Evolutionary conservation across 192 early-diverging fungal genomes (phyloP), one percentile per base, ranked within the genome.

Genomic region (Neocallimastix lanati): DNA sequence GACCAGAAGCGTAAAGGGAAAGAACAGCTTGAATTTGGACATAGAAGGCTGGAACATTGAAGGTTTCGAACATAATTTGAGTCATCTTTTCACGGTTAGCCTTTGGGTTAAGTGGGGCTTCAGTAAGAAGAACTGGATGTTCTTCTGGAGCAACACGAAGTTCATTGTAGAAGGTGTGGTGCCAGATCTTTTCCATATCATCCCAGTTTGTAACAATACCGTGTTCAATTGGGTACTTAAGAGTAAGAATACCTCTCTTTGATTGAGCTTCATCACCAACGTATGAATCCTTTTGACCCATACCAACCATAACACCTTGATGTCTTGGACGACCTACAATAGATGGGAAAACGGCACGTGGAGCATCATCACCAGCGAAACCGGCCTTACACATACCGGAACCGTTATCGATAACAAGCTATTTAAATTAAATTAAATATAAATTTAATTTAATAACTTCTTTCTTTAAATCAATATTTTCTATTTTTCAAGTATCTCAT

Each of bases 61-160:
- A 98, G 82, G 95, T 94, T 90, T 98, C 97, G 83, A 98, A 99
- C 96, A 97, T 97, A 85, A 99, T 96, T 88, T 99, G 95, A 81
- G 94, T 94, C 96, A 97, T 98, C 92, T 96, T 96, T 85, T 97
- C 96, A 84, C 97, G 94, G 92, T 99, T 98, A 83, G 90, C 91
- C 91, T 96, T 97, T 84, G 96, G 95, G 92, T 99, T 98, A 82
- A 97, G 90, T 29, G 96, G 95, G 78, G 96, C 94, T 87, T 99
- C 96, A 78, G 96, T 98, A 78, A 98, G 90, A 81, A 98, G 88
- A n/a, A 97, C 94, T 38, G 96, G 95, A 89, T 98, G 96, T 87
- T 97, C 94, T 86, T 99, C 97, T 80, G 97, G 96, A 76, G 95
- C 96, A 80, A 96, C 94, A 87, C 95, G 96, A 82, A 99, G 90